Conservation (phyloP, 208 protist genomes). For the Herpetomonas muscarum region DNA sequence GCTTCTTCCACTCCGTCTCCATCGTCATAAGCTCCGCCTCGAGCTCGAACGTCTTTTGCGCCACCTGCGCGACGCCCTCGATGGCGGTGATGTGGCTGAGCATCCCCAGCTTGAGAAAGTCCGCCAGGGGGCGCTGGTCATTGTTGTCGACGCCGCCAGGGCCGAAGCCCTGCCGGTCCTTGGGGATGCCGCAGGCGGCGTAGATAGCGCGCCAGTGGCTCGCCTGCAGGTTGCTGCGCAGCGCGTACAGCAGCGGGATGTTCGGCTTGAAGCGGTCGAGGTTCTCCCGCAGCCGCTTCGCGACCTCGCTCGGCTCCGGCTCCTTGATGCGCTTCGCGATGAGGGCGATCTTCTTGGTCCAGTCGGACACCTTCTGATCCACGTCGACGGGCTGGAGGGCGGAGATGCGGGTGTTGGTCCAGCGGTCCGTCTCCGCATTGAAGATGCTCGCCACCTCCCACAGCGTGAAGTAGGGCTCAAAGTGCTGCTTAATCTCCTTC, state of each 20-base stretch:
- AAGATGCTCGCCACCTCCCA: constrained; percentile 89
- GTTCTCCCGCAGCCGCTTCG: constrained; percentile 72
- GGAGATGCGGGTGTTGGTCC: constrained; percentile 87
- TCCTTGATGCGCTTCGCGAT: constrained; percentile 87
- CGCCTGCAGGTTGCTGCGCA: constrained; percentile 92
- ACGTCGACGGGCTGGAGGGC: constrained; percentile 75
- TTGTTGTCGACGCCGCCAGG: constrained; percentile 81
- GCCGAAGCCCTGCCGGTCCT: constrained; percentile 81
- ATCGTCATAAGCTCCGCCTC: constrained; percentile 91
- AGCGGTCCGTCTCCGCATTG: constrained; percentile 81
- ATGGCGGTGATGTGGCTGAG: constrained; percentile 78
- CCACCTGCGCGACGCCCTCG: constrained; percentile 80
- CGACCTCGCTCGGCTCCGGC: constrained; percentile 72
- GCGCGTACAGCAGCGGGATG: constrained; percentile 90
- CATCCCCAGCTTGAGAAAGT: constrained; percentile 87
- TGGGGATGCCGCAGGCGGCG: constrained; percentile 75
- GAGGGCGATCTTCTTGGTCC: constrained; percentile 75
- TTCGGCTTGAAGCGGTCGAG: constrained; percentile 91
- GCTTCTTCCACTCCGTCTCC: constrained; percentile 92
- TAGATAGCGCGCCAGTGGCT: constrained; percentile 93
- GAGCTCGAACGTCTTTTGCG: constrained; percentile 89
- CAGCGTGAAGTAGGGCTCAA: constrained; percentile 87
- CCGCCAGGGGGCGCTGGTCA: constrained; percentile 68
- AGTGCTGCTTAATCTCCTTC: constrained; percentile 78
- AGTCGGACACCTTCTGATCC: constrained; percentile 82